Conservation (phyloP, 2,329 filamentous ascomycete species). For the Cladosporium sp. region DNA sequence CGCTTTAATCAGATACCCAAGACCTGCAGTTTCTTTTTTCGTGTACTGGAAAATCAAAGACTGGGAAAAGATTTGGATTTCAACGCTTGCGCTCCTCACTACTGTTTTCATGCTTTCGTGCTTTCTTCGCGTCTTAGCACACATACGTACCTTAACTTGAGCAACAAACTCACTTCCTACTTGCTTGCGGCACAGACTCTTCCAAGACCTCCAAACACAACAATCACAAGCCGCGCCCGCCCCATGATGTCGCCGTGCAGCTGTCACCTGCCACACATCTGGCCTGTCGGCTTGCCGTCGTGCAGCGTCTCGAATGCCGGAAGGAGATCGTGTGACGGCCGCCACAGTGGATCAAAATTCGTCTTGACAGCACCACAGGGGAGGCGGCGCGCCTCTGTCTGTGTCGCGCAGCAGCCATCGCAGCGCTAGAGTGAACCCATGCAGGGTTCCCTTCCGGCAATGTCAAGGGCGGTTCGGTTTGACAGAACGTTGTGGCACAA, state of each 20-base stretch:
- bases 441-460: neutral
- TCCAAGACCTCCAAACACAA: too few species aligned
- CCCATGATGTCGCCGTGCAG: slow-evolving; percentile 10
- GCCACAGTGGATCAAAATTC: slow-evolving; percentile 1
- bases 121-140: neutral
- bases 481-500: slow-evolving; percentile 2
- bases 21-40: slow-evolving; percentile 7
- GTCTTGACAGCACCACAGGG: slow-evolving; percentile 1
- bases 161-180: too few species aligned
- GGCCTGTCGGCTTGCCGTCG: neutral
- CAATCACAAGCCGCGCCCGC: too few species aligned
- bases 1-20: slow-evolving; percentile 14
- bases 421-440: slow-evolving; percentile 3
- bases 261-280: slow-evolving; percentile 5
- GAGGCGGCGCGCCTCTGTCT: too few species aligned
- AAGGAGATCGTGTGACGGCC: slow-evolving; percentile 11
- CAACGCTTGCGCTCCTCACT: too few species aligned
- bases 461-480: neutral
- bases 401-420: too few species aligned
- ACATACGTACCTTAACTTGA: too few species aligned
- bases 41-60: slow-evolving; percentile 11
- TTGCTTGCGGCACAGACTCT: neutral
- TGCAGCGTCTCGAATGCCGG: slow-evolving; percentile 2
- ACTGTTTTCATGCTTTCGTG: neutral
- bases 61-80: neutral